A percentile compares a stretch with the other conserved stretches of the same genome.
Conservation (phyloP, 176 grass and related monocot genomes). For the Pharus latifolius region DNA sequence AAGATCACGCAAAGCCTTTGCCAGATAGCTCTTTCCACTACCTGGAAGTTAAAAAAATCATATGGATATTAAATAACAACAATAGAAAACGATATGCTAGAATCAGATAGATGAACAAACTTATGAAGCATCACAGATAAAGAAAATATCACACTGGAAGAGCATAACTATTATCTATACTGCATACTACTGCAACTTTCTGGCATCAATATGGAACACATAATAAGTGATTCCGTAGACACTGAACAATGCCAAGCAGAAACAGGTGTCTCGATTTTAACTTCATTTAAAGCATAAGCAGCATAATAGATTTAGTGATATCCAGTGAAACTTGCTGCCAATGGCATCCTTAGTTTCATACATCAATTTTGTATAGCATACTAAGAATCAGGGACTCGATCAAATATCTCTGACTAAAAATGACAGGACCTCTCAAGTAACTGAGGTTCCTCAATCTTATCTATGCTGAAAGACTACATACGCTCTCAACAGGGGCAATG, state of each 20-base stretch:
- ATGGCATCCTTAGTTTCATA: too few species aligned
- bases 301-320: background rate
- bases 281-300: background rate
- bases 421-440: background rate
- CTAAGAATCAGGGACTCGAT: background rate
- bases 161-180: background rate
- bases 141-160: background rate
- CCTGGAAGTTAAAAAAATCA: constrained; percentile 36
- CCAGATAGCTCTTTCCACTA: constrained; percentile 98
- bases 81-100: background rate
- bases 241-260: background rate
- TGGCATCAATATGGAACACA: background rate
- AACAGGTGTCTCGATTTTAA: background rate
- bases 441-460: background rate
- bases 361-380: background rate
- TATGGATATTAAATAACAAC: background rate
- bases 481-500: background rate
- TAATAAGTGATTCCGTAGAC: background rate
- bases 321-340: too few species aligned
- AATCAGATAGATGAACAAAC: background rate
- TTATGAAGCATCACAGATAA: background rate
- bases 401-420: background rate
- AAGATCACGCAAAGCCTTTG: constrained; percentile 80
- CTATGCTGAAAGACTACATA: background rate
- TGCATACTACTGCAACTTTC: background rate